Conservation (phyloP, 1,284 basidiomycete genomes). For the Leccinum pseudoinsigne region DNA sequence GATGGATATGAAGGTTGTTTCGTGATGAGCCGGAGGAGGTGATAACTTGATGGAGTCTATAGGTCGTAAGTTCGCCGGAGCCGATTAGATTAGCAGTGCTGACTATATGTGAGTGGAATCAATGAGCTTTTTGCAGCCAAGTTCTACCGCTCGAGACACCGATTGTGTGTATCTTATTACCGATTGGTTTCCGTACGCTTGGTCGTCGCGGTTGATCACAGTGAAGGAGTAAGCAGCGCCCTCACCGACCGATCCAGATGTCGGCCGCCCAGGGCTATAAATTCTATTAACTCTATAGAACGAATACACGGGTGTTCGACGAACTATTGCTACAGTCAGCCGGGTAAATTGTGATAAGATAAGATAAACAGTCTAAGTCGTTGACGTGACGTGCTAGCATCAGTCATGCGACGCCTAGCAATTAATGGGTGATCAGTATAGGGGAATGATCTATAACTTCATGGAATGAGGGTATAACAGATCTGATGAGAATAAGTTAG, state of each 20-base stretch:
- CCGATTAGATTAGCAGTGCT: too few relatives aligned
- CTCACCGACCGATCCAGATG: background rate
- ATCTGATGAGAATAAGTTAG: constrained; percentile 9
- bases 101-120: too few relatives aligned
- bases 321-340: constrained; percentile 28
- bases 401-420: background rate
- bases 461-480: background rate
- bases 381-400: background rate
- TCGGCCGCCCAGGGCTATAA: background rate
- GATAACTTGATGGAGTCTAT: constrained; percentile 14
- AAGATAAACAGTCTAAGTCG: background rate
- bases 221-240: background rate
- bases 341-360: background rate
- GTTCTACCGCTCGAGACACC: background rate
- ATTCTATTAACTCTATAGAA: constrained; percentile 1
- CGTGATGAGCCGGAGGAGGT: constrained; percentile 64
- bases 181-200: background rate
- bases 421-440: background rate
- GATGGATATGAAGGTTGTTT: constrained; percentile 78
- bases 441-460: background rate
- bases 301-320: constrained; percentile 5
- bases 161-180: background rate
- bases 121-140: background rate
- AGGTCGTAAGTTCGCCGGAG: too few relatives aligned
- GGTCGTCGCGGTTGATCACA: background rate